Evolutionary conservation across 164 flowering plant genomes (phyloP), one percentile per base, ranked within the genome.

Genomic region (Tinospora cordifolia): DNA sequence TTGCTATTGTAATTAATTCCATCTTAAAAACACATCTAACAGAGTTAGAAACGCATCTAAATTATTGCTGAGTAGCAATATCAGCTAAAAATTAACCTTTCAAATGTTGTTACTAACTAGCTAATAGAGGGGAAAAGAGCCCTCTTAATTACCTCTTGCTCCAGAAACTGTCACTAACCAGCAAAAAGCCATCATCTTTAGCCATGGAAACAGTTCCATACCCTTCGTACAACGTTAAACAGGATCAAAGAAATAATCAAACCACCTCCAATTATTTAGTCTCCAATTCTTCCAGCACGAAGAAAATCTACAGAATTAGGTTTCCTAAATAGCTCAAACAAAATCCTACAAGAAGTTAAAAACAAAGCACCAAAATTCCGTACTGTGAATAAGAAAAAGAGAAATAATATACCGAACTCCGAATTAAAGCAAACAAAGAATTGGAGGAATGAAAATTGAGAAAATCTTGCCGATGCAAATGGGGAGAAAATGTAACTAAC

Each of bases 131-230:
- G 0, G 15, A 19, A 68, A 27, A 6, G n/a, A 57, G 4, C 64
- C 14, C 11, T 22, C 10, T 47, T 75, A 76, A 87, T 75, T 77
- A 87, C 91, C 91, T 81, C 86, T 81, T 6, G 80, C 87, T 46
- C 60, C 68, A 49, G 81, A 67, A 66, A 69, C 70, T 0, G 80
- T 72, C 40, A 84, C 27, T 9, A 86, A 75, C 36, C 76, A 79
- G n/a, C 78, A 14, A 14, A 84, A 44, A 70, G 79, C 62, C 38
- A 74, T 81, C 67, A 80, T 76, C 60, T 76, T 72, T 40, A 84
- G 19, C 84, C 86, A 82, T 38, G 72, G 70, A 44, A 62, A 75
- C 22, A 62, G 71, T 41, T 74, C 84, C 91, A 87, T 85, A 25
- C 41, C 74, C 84, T 77, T 75, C 71, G 4, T 7, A 17, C 3